Percentiles rank a stretch among this genome's conserved stretches.
phyloP scores from a whole-genome alignment of 2,329 filamentous ascomycete genomes.

The Byssochlamys sp. region DNA sequence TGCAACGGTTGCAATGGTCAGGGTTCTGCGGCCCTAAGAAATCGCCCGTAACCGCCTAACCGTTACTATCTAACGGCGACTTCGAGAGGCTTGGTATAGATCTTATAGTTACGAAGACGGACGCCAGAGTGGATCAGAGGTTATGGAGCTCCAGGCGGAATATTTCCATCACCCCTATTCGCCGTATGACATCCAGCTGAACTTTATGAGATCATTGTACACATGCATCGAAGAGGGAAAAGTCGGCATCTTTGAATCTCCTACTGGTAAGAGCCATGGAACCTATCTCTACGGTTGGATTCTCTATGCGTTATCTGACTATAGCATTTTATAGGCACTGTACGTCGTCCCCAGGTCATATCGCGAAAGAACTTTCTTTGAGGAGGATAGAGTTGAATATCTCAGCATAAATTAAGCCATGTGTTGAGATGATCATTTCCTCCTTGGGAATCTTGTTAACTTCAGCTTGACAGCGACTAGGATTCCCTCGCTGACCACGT shows the following conservation, averaged over 20 bases:
- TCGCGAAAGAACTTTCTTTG: not conserved
- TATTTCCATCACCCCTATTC: slow-evolving; percentile 80
- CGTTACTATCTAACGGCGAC: not conserved
- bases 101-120: not conserved
- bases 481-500: not conserved
- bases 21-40: not conserved
- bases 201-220: slow-evolving; percentile 81
- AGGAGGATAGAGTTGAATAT: not conserved
- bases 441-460: not conserved
- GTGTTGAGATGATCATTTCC: not conserved
- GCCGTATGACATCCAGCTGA: slow-evolving; percentile 75
- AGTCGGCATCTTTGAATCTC: slow-evolving; percentile 81
- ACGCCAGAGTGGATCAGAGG: not conserved
- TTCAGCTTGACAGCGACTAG: not conserved
- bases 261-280: slow-evolving; percentile 57
- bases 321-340: slow-evolving; percentile 26
- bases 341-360: slow-evolving; percentile 17
- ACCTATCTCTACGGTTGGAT: not conserved
- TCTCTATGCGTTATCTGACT: not conserved
- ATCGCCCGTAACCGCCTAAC: not conserved
- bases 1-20: not conserved
- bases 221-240: slow-evolving; percentile 67
- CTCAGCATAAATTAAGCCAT: not conserved
- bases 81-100: not conserved
- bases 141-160: slow-evolving; percentile 26